These are phyloP conservation scores for Choiromyces venosus DNA, from an alignment of 495 filamentous ascomycete species.

Conservation along the genomic window DNA sequence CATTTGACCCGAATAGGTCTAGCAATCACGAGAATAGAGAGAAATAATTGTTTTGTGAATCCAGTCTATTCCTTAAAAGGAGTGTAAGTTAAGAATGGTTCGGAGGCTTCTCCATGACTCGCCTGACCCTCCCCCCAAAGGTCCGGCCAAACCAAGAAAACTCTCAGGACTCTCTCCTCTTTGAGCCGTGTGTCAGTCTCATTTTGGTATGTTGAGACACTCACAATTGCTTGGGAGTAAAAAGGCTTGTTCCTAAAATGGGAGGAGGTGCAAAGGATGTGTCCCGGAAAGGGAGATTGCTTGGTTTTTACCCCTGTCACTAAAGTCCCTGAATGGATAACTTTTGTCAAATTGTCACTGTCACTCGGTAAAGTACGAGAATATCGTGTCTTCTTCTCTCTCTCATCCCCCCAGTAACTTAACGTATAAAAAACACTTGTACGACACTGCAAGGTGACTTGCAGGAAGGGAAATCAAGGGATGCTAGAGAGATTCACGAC, in stretches of 20 bases:
- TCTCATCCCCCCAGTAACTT: no score
- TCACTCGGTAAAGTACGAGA: not conserved
- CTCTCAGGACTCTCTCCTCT: not conserved
- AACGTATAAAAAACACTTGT: no score
- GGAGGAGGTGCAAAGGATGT: not conserved
- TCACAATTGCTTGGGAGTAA: not conserved
- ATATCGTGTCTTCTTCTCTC: not conserved
- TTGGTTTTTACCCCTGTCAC: not conserved
- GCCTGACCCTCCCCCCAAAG: not conserved
- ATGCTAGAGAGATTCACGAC: not conserved
- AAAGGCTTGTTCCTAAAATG: not conserved
- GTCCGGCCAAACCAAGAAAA: not conserved
- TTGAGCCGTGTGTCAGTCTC: not conserved
- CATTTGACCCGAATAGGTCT: not conserved
- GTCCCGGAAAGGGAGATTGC: not conserved
- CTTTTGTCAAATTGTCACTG: not conserved
- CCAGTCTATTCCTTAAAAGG: not conserved
- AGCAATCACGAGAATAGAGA: not conserved
- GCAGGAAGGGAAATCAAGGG: not conserved
- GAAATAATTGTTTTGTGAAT: not conserved
- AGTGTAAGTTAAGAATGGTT: not conserved
- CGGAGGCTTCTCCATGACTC: not conserved
- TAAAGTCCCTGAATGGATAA: not conserved
- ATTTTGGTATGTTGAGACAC: not conserved
- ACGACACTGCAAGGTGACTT: not conserved